phyloP scores from a whole-genome alignment of 2,329 filamentous ascomycete genomes.

The Colletotrichum zoysiae region DNA sequence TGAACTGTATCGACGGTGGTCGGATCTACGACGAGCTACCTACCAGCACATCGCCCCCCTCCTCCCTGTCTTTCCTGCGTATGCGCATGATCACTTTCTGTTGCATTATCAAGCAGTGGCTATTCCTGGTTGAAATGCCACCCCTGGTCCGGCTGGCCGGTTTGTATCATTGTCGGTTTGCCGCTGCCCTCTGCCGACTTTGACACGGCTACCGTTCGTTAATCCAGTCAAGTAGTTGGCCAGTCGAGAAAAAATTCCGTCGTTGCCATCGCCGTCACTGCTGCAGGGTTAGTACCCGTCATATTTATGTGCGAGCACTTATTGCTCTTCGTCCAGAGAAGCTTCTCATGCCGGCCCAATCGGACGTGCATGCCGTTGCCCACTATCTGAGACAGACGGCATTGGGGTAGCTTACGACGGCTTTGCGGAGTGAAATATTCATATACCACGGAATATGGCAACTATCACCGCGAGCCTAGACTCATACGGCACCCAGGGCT shows the following conservation, averaged over 20 bases:
- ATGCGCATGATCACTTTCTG: conserved; percentile 37
- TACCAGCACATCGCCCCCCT: conserved; percentile 22
- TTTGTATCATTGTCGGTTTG: conserved; percentile 19
- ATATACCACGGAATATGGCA: conserved; percentile 14
- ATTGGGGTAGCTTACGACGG: conserved; percentile 24
- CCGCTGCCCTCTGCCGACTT: conserved; percentile 12
- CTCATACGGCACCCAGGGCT: conserved; percentile 15
- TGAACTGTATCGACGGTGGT: background rate
- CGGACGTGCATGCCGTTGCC: conserved; percentile 25
- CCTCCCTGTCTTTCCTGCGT: conserved; percentile 27
- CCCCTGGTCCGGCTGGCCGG: conserved; percentile 18
- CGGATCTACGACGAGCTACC: background rate
- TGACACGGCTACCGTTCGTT: background rate
- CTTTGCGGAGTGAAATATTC: conserved; percentile 33
- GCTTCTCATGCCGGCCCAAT: conserved; percentile 7
- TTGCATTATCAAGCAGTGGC: conserved; percentile 25
- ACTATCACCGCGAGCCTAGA: conserved; percentile 6
- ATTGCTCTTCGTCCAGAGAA: conserved; percentile 1
- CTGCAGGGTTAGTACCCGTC: background rate
- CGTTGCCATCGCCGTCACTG: background rate
- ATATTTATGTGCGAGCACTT: background rate
- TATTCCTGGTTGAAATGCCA: conserved; percentile 26
- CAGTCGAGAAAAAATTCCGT: background rate
- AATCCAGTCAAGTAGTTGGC: background rate
- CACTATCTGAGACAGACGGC: conserved; percentile 32